phyloP scores from a whole-genome alignment of 768 basidiomycete species.

The Pulveroboletus sp. region DNA sequence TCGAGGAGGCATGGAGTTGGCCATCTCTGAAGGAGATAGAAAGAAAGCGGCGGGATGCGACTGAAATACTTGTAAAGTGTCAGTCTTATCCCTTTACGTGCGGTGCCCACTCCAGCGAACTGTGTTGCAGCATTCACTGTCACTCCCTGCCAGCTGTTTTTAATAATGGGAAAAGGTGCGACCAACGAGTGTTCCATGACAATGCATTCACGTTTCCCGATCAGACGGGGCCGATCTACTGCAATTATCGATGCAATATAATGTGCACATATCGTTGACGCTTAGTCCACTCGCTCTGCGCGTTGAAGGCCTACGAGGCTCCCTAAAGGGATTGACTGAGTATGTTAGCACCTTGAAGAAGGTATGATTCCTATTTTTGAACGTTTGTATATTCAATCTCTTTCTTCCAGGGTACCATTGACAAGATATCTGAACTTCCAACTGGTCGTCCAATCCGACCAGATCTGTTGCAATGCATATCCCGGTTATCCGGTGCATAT shows the following conservation, averaged over 20 bases:
- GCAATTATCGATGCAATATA: slow-evolving; percentile 52
- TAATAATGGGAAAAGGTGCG: slow-evolving; percentile 68
- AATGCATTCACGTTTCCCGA: slow-evolving; percentile 6
- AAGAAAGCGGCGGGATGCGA: slow-evolving; percentile 45
- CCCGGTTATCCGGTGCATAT: slow-evolving; percentile 63
- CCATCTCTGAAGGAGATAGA: slow-evolving; percentile 52
- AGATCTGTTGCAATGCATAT: slow-evolving; percentile 57
- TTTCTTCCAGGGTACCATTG: slow-evolving; percentile 20
- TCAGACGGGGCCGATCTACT: slow-evolving; percentile 63
- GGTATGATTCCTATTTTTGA: slow-evolving; percentile 29
- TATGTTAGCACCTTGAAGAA: slow-evolving; percentile 46
- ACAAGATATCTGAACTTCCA: slow-evolving; percentile 42
- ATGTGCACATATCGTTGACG: slow-evolving; percentile 57
- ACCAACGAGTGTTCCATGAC: not conserved
- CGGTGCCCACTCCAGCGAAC: not conserved
- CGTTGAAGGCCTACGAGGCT: slow-evolving; percentile 52
- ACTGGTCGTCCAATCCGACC: slow-evolving; percentile 37
- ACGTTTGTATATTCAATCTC: not conserved
- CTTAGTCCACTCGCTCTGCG: slow-evolving; percentile 52
- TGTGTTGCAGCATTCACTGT: slow-evolving; percentile 47
- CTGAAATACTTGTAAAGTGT: slow-evolving; percentile 45
- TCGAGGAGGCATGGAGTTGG: slow-evolving; percentile 69
- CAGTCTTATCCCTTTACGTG: slow-evolving; percentile 21
- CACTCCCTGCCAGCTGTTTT: slow-evolving; percentile 55
- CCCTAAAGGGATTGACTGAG: slow-evolving; percentile 44